Base-by-base conservation (phyloP, 176 grass and related monocot species). In the Panicum miliaceum region DNA sequence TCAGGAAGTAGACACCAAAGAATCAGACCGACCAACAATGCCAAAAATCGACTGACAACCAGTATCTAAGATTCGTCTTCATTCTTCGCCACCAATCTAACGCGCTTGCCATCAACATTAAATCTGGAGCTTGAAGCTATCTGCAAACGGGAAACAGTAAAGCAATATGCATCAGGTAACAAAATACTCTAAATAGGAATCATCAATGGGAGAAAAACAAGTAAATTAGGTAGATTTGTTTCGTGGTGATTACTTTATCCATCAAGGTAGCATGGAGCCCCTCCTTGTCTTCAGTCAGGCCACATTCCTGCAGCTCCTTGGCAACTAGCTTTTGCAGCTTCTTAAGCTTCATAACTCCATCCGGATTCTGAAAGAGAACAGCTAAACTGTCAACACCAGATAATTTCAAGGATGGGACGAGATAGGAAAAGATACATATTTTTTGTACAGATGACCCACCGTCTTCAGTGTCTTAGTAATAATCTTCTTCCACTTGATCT, bases 401-500 rank as follows among this genome's bases (percentile, higher is more conserved):
- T 25, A 26, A 35, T 19, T 77, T 7, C 0, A 32, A 63, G 61
- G 37, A 66, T 22, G 80, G 45, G 1, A 19, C 48, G 7, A 78
- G 16, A 90, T 14, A 22, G 15, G 13, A 85, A 7, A 1, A 60
- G 26, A 77, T 42, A n/a, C 54, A 23, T 4, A 51, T 26, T 69
- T 54, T 45, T 10, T 47, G 51, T 47, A 53, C 8, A 38, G 56
- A 43, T 54, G 13, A 27, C 84, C 84, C 89, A 96, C 93, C 53
- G 0, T 78, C 88, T 96, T 87, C 10, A 94, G 83, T 72, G 81
- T 81, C 35, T 85, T 96, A 50, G 85, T 92, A 65, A 96, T 80
- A 57, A 99, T 86, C 67, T 99, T 96, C 90, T 91, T 99, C 96
- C 96, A 99, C 68, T 92, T 94, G 74, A 96, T 90, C 81, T 92